A percentile compares a stretch with the other conserved stretches of the same genome.
Evolutionary conservation across 345 rosid species (phyloP).

Genomic region (Iberis pinnata): DNA sequence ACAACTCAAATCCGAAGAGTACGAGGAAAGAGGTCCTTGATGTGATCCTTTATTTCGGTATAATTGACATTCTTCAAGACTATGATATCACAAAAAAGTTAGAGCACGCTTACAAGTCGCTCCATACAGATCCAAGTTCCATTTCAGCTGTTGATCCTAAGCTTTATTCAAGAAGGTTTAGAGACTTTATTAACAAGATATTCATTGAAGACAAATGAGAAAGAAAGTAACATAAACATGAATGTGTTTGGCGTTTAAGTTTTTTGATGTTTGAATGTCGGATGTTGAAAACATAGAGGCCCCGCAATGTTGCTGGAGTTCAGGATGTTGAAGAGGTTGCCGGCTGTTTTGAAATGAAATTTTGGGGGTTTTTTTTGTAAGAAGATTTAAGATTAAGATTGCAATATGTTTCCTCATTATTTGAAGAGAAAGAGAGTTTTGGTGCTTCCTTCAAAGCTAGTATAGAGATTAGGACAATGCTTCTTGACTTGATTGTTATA

Average conservation of each 20-base stretch:
- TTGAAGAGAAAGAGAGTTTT: conserved; percentile 13
- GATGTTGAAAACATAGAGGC: conserved; percentile 8
- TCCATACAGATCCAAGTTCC: conserved; percentile 51
- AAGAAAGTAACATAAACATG: background rate
- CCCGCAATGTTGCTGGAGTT: conserved; percentile 19
- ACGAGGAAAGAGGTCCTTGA: conserved; percentile 37
- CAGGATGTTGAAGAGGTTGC: conserved; percentile 24
- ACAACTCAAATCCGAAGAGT: conserved; percentile 21
- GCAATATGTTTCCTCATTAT: background rate
- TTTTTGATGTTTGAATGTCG: conserved; percentile 12
- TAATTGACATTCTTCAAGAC: conserved; percentile 60
- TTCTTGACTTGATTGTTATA: no score
- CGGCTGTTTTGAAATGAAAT: conserved; percentile 13
- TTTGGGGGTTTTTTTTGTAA: background rate
- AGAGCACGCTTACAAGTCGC: conserved; percentile 64
- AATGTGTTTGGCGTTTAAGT: conserved; percentile 14
- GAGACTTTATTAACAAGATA: conserved; percentile 50
- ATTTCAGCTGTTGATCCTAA: conserved; percentile 69
- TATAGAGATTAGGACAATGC: no score
- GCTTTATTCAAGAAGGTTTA: conserved; percentile 53
- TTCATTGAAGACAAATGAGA: conserved; percentile 45
- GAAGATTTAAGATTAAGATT: background rate
- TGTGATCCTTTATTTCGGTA: conserved; percentile 52
- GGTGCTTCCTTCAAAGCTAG: conserved; percentile 8
- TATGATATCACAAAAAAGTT: conserved; percentile 60